A percentile compares a stretch with the other conserved stretches of the same genome.
phyloP scores from a whole-genome alignment of 108 stramenopile genomes.

The Cylindrotheca fusiformis region DNA sequence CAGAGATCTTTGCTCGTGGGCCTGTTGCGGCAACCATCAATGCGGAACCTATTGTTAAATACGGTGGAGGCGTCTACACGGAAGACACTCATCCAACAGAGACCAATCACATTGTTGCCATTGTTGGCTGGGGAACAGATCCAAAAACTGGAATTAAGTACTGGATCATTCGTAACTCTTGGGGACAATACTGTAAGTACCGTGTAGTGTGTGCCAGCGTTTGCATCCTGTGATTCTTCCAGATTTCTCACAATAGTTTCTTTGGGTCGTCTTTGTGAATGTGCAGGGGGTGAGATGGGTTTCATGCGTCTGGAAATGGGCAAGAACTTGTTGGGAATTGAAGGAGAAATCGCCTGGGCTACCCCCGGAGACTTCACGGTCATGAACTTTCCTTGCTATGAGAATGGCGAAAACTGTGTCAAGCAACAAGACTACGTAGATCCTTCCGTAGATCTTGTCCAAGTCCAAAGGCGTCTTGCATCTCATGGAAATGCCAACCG shows the following conservation, averaged over 20 bases:
- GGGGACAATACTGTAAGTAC: conserved; percentile 47
- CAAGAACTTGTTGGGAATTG: conserved; percentile 79
- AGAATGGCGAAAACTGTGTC: conserved; percentile 63
- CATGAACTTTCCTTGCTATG: conserved; percentile 58
- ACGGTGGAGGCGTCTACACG: conserved; percentile 71
- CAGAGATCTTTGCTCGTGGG: conserved; percentile 92
- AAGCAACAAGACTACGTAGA: conserved; percentile 21
- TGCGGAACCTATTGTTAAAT: conserved; percentile 74
- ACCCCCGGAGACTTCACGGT: conserved; percentile 62
- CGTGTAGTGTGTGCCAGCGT: no score
- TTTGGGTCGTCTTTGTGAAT: neutral
- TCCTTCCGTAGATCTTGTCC: conserved; percentile 26
- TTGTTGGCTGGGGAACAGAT: conserved; percentile 87
- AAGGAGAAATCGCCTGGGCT: conserved; percentile 80
- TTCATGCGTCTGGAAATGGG: conserved; percentile 66
- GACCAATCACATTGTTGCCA: conserved; percentile 90
- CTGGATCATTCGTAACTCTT: conserved; percentile 91
- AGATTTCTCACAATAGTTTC: neutral
- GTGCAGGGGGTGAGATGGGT: conserved; percentile 55
- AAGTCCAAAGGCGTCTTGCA: conserved; percentile 20
- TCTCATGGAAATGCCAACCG: conserved; percentile 12
- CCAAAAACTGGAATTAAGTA: conserved; percentile 49
- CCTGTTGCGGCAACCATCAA: conserved; percentile 54
- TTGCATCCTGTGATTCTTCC: no score
- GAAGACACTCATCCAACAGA: conserved; percentile 48